Conservation (phyloP, 345 rosid genomes). For the Eucalyptus dawsonii region DNA sequence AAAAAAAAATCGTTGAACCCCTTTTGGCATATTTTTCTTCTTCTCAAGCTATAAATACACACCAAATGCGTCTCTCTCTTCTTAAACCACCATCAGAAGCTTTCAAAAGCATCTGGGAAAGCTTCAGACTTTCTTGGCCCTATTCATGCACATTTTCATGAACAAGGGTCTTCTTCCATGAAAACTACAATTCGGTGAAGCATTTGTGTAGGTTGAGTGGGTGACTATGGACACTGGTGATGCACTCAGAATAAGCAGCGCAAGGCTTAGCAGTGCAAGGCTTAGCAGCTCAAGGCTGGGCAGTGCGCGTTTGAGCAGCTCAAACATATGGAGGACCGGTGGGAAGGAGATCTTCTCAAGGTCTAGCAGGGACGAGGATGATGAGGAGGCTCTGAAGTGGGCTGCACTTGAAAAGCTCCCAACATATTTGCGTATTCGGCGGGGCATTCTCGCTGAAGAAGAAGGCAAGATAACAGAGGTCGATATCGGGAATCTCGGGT, state of each 20-base stretch:
- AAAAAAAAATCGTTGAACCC: not conserved
- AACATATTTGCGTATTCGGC: conserved; percentile 43
- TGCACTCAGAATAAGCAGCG: conserved; percentile 9
- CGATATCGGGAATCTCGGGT: conserved; percentile 52
- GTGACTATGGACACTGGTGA: conserved; percentile 21
- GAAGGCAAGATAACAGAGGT: conserved; percentile 43
- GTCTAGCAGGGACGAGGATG: conserved; percentile 39
- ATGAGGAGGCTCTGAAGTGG: conserved; percentile 83
- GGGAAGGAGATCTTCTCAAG: conserved; percentile 28
- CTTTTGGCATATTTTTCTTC: not conserved
- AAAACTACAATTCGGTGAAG: not conserved
- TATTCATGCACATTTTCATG: not conserved
- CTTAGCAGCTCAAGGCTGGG: conserved; percentile 19
- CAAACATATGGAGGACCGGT: conserved; percentile 28
- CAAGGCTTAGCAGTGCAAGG: conserved; percentile 26
- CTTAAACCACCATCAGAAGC: not conserved
- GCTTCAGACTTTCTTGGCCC: not conserved
- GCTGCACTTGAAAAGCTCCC: conserved; percentile 93
- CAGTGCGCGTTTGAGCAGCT: conserved; percentile 27
- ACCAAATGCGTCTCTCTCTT: not conserved
- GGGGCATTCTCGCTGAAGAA: conserved; percentile 52
- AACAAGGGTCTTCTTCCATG: not conserved
- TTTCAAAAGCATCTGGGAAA: not conserved
- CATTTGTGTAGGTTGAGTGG: not conserved
- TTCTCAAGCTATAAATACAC: not conserved